Percentiles rank a stretch among this genome's conserved stretches.
Evolutionary conservation across 208 protist genomes (phyloP).

Genomic region (Leishmania tropica): DNA sequence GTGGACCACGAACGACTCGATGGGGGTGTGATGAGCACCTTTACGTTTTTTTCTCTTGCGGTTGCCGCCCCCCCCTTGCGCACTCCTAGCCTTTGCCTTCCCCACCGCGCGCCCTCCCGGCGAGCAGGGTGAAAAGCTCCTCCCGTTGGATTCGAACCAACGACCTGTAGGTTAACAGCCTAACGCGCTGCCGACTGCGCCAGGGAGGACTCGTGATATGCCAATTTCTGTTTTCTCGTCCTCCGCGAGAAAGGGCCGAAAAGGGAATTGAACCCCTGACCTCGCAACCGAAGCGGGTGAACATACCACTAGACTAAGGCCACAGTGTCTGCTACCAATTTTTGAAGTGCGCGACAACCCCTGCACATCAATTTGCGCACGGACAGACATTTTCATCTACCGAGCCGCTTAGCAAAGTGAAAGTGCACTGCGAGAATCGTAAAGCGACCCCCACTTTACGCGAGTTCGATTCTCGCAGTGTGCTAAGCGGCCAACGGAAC

Average conservation of each 20-base stretch:
- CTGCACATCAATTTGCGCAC: too few relatives aligned
- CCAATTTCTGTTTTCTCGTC: too few relatives aligned
- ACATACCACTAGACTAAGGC: constrained; percentile 85
- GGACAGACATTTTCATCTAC: too few relatives aligned
- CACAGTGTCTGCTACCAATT: too few relatives aligned
- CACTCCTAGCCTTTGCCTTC: too few relatives aligned
- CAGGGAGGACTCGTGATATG: too few relatives aligned
- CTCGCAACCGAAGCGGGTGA: constrained; percentile 29
- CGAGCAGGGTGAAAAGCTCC: constrained; percentile 16
- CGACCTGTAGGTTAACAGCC: constrained; percentile 47
- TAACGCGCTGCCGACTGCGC: constrained; percentile 45
- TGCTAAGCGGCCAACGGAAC: constrained; percentile 90
- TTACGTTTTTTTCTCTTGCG: too few relatives aligned
- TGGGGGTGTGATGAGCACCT: background rate
- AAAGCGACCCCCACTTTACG: constrained; percentile 93
- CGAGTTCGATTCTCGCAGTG: constrained; percentile 95
- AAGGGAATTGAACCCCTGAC: constrained; percentile 84
- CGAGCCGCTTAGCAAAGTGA: too few relatives aligned
- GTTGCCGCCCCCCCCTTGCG: too few relatives aligned
- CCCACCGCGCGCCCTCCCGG: too few relatives aligned
- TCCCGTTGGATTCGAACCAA: constrained; percentile 47
- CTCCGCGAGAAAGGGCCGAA: background rate
- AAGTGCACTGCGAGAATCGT: constrained; percentile 40
- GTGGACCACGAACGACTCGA: background rate
- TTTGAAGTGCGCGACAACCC: too few relatives aligned